Base-by-base conservation (phyloP, 1,284 basidiomycete species). In the Sporisorium sorghi region DNA sequence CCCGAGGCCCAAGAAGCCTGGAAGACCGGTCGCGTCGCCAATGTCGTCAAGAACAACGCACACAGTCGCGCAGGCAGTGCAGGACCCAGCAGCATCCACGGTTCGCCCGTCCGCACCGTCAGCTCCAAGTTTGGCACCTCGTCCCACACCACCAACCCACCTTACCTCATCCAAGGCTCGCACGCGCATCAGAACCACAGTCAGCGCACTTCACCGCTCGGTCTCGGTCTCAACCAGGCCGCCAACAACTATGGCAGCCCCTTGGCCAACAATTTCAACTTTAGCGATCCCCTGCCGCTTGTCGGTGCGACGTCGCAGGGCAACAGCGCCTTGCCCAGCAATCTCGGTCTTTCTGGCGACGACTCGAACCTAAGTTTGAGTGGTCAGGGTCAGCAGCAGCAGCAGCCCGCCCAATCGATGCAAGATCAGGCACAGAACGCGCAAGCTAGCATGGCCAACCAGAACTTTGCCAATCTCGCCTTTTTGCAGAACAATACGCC, bases 1-100 rank as follows among this genome's bases (percentile, higher is more conserved):
- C 61, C 74, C 9, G 81, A 83, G 43, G 80, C 80, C n/a, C 68
- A 77, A 33, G 80, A 81, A n/a, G 77, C 77, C 3, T 80, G 73
- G 73, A 79, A 77, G 55, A 70, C 76, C n/a, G 79, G 79, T 11
- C 68, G 81, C 15, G 62, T 83, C 5, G 76, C 78, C 28, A 77
- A 77, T 30, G 73, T 79, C 4, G 73, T 83, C 47, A 81, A 81
- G 72, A 69, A 66, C 68, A 77, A 72, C 30, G 63, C 53, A 7
- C 74, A 74, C 47, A 75, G 74, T 23, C 65, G 76, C 15, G 67
- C 70, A 15, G 77, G 62, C 23, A 77, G 73, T 44, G 63, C 75
- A n/a, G 71, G 69, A 10, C 64, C 67, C n/a, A 79, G 77, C 58
- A 63, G 71, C 67, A 75, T 75, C 50, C 73, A 75, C 47, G 73